A percentile compares a stretch with the other conserved stretches of the same genome.
Evolutionary conservation across 441 rosid genomes (phyloP).

Genomic region (Gossypium trilobum): DNA sequence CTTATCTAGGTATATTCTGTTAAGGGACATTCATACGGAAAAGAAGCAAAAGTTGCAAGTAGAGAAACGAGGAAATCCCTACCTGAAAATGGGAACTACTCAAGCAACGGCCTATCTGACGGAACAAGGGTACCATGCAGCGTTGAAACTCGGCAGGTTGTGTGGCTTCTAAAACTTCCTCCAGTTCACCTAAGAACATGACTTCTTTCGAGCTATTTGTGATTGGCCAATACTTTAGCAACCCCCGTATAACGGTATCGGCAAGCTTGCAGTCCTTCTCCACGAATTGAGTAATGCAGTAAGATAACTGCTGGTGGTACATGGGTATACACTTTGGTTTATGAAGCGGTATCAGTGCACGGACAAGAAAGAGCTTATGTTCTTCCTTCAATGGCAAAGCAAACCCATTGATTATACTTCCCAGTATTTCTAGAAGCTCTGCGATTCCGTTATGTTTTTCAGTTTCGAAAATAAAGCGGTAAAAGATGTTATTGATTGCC

Average conservation of each 20-base stretch:
- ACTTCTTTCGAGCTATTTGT: conserved; percentile 66
- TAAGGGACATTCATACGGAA: neutral
- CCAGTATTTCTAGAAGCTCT: conserved; percentile 65
- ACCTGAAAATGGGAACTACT: conserved; percentile 90
- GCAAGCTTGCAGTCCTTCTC: conserved; percentile 73
- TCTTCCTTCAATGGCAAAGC: conserved; percentile 67
- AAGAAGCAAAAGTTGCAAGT: neutral
- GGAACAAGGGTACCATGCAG: conserved; percentile 79
- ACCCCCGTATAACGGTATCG: conserved; percentile 56
- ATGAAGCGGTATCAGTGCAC: conserved; percentile 61
- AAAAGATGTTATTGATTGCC: conserved; percentile 72
- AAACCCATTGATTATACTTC: conserved; percentile 73
- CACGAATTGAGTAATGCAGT: conserved; percentile 64
- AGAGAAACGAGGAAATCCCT: conserved; percentile 2
- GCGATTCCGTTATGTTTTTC: conserved; percentile 87
- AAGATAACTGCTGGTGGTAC: conserved; percentile 66
- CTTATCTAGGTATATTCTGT: neutral
- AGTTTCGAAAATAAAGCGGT: conserved; percentile 68
- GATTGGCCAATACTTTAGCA: conserved; percentile 62
- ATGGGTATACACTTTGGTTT: conserved; percentile 56
- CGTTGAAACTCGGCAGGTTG: conserved; percentile 78
- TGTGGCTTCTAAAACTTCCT: conserved; percentile 80
- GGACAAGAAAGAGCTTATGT: conserved; percentile 66
- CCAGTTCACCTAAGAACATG: conserved; percentile 75
- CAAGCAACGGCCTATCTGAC: conserved; percentile 63